Evolutionary conservation across 2,329 filamentous ascomycete genomes (phyloP), one percentile per base, ranked within the genome.

Genomic region (Alternaria postmessia): DNA sequence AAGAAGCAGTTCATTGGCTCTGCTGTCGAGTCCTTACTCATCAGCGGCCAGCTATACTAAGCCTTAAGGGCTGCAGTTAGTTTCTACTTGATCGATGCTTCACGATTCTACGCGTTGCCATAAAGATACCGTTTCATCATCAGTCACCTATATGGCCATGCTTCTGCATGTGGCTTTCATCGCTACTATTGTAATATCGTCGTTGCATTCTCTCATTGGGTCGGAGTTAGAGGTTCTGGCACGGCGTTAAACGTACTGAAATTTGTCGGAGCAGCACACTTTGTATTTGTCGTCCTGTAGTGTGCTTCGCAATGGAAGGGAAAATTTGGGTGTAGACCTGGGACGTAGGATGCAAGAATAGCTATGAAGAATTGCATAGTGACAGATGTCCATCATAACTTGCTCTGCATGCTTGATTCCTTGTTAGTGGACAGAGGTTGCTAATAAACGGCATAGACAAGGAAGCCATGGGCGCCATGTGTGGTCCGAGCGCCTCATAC

Each of bases 1-100:
- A 96, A 92, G 86, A 90, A 94, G 80, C 88, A 92, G 59, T 99
- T 97, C 80, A 98, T 99, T 66, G 81, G 81, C 36, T 81, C 66
- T 56, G 72, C 75, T 4, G 75, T 77, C 58, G 75, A 78, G 57
- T 62, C 63, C 24, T 53, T 68, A 12, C 63, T 73, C 14, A 61
- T 66, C 43, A 71, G 66, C 54, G 65, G 68, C 22, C 66, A 67
- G 52, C 60, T 71, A 20, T 67, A 71, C 61, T 61, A 54, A 38
- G 38, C n/a, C 32, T 52, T 44, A 36, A 11, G 30, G 26, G 26
- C 18, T 48, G 41, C 36, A 26, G 11, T 48, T 46, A 44, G 41
- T 46, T 24, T 42, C 39, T 43, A 52, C 43, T 32, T 44, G 38
- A 49, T 58, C 49, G 51, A 61, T 59, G 56, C 46, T 64, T 67